phyloP scores from a whole-genome alignment of 768 basidiomycete species.

The Tylopilus vinaceipallidus region DNA sequence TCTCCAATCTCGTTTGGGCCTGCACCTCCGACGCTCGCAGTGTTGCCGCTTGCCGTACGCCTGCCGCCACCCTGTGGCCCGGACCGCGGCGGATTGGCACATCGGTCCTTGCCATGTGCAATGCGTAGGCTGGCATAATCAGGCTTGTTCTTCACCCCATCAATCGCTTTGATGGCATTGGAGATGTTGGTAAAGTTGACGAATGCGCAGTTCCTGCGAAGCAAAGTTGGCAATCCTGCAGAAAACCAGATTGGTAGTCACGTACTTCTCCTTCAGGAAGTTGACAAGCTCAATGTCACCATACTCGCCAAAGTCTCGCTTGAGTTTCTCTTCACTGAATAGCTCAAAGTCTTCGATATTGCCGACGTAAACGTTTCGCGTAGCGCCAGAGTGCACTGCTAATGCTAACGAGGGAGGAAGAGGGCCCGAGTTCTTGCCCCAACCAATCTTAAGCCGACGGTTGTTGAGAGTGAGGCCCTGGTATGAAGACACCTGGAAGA shows the following conservation, averaged over 20 bases:
- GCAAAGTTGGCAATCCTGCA: not conserved
- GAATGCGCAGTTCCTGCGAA: slow-evolving; percentile 84
- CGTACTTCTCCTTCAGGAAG: slow-evolving; percentile 90
- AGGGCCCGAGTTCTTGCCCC: slow-evolving; percentile 95
- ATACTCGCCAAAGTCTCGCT: slow-evolving; percentile 91
- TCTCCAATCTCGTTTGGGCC: slow-evolving; percentile 18
- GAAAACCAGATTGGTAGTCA: slow-evolving; percentile 31
- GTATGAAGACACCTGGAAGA: slow-evolving; percentile 89
- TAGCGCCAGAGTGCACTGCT: slow-evolving; percentile 90
- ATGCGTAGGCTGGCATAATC: slow-evolving; percentile 90
- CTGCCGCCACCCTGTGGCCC: slow-evolving; percentile 70
- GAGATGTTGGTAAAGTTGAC: slow-evolving; percentile 95
- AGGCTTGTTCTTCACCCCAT: slow-evolving; percentile 86
- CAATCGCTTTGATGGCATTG: slow-evolving; percentile 98
- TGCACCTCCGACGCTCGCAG: slow-evolving; percentile 15
- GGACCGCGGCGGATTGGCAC: slow-evolving; percentile 87
- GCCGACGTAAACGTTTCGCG: slow-evolving; percentile 95
- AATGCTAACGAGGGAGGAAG: slow-evolving; percentile 80
- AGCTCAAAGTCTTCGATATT: slow-evolving; percentile 94
- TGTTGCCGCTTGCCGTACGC: slow-evolving; percentile 45
- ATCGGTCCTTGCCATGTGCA: slow-evolving; percentile 93
- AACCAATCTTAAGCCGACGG: slow-evolving; percentile 93
- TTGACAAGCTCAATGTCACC: slow-evolving; percentile 98
- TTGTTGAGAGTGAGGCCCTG: slow-evolving; percentile 91
- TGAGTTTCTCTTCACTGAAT: slow-evolving; percentile 86